Evolutionary conservation across 2,329 filamentous ascomycete species (phyloP), one percentile per base, ranked within the genome.

Genomic region (Coleophoma crateriformis): DNA sequence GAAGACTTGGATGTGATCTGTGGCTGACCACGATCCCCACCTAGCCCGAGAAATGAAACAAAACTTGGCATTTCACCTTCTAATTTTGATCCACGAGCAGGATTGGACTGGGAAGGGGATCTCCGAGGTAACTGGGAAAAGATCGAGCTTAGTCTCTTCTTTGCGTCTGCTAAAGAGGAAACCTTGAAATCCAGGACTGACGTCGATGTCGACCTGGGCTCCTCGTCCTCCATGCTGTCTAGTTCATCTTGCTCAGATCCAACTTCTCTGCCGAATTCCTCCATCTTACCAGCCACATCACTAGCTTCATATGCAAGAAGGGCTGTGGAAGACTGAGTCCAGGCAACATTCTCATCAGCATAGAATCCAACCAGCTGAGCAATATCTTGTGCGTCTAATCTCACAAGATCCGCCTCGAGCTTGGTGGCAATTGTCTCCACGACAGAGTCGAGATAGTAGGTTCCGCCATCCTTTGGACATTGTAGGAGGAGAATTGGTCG

Each of bases 331-430:
- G 78, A 76, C 7, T 64, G 60, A 7, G 68, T 75, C 54, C 66
- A 67, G 10, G 64, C 70, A n/a, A 70, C 53, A 52, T 77, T 74
- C 59, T 87, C 82, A 4, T 84, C 85, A 10, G 91, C 67, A 58
- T 90, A 89, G 40, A 81, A 75, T 3, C 84, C 85, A 0, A 85
- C 75, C 22, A 94, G 71, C 45, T 84, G 76, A 3, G 85, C 85
- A 47, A 95, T 69, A 60, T 87, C 84, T 54, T 84, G 78, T 1
- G 88, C 81, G 60, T 84, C 79, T 11, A 95, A 63, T 17, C 79
- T 76, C 33, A 94, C 69, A 3, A 92, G 61, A 56, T 92, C 82
- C 3, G 87, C 84, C 7, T 70, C 71, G 6, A 87, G 69, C 33
- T 81, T 75, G 12, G 71, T 69, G 0, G 87, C 86, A 40, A 86